Evolutionary conservation across 495 filamentous ascomycete species (phyloP).

Genomic region (Aspergillus cristatus): DNA sequence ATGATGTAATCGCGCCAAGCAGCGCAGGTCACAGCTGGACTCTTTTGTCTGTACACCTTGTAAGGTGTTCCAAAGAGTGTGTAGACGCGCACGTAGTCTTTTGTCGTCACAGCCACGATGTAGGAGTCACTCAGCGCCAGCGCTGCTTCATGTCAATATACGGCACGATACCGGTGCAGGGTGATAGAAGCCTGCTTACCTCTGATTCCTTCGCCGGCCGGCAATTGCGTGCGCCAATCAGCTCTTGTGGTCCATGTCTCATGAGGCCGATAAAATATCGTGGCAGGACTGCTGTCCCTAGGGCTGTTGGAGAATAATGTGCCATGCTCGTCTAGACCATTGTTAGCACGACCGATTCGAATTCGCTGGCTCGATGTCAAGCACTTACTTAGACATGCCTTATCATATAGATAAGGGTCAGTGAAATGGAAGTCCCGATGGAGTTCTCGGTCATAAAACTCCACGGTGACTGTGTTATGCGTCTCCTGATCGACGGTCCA

Average conservation of each 20-base stretch:
- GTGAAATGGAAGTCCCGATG: conserved; percentile 94
- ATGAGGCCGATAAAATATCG: conserved; percentile 92
- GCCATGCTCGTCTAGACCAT: conserved; percentile 59
- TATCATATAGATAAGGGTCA: conserved; percentile 89
- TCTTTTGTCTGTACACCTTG: conserved; percentile 83
- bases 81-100: conserved; percentile 83
- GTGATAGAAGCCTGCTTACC: conserved; percentile 25
- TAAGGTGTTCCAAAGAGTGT: conserved; percentile 88
- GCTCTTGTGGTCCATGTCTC: conserved; percentile 88
- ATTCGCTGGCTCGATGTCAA: too few species aligned
- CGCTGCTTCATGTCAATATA: conserved; percentile 28
- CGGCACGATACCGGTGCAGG: background rate
- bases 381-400: conserved; percentile 67
- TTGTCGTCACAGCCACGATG: conserved; percentile 73
- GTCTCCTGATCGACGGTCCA: conserved; percentile 97
- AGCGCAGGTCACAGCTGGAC: conserved; percentile 83
- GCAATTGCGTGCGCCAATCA: conserved; percentile 84
- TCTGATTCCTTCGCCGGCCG: conserved; percentile 67
- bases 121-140: conserved; percentile 91
- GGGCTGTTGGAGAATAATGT: conserved; percentile 79
- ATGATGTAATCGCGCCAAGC: conserved; percentile 91
- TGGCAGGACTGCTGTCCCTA: conserved; percentile 56
- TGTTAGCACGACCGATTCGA: conserved; percentile 2
- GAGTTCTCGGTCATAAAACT: conserved; percentile 90
- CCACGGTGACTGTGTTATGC: conserved; percentile 91